These are phyloP conservation scores for Clarkia xantiana DNA, from an alignment of 345 rosid genomes.

Conservation along the genomic window DNA sequence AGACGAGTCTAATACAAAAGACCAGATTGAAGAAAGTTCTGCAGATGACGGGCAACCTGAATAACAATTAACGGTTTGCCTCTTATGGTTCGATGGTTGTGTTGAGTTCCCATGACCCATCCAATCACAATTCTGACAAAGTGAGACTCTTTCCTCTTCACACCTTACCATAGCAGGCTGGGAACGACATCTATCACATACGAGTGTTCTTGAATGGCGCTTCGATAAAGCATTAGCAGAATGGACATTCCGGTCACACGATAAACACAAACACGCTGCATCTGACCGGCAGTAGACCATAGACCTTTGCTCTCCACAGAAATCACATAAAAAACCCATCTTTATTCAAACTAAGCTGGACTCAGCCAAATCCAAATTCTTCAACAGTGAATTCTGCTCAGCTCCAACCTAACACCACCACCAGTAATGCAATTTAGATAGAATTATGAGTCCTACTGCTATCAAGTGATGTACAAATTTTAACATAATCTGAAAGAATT, in stretches of 20 bases:
- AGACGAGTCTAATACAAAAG: slow-evolving; percentile 45
- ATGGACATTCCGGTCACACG: slow-evolving; percentile 89
- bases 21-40: slow-evolving; percentile 85
- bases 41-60: slow-evolving; percentile 87
- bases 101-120: slow-evolving; percentile 47
- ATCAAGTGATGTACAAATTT: too few relatives aligned
- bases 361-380: not conserved
- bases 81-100: slow-evolving; percentile 40
- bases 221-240: slow-evolving; percentile 87
- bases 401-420: not conserved
- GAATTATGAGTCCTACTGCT: too few relatives aligned
- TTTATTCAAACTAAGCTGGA: slow-evolving; percentile 5
- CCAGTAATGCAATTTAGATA: too few relatives aligned
- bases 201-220: slow-evolving; percentile 73
- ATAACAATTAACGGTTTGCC: slow-evolving; percentile 66
- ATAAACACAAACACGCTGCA: slow-evolving; percentile 84
- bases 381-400: not conserved
- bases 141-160: slow-evolving; percentile 57
- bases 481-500: too few relatives aligned
- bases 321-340: slow-evolving; percentile 91
- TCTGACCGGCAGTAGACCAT: slow-evolving; percentile 91
- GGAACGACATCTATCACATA: slow-evolving; percentile 80
- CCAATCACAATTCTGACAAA: slow-evolving; percentile 99
- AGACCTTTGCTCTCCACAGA: slow-evolving; percentile 83
- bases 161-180: slow-evolving; percentile 81